phyloP scores from a whole-genome alignment of 805 yeast species.

The Yarrowia sp. region DNA sequence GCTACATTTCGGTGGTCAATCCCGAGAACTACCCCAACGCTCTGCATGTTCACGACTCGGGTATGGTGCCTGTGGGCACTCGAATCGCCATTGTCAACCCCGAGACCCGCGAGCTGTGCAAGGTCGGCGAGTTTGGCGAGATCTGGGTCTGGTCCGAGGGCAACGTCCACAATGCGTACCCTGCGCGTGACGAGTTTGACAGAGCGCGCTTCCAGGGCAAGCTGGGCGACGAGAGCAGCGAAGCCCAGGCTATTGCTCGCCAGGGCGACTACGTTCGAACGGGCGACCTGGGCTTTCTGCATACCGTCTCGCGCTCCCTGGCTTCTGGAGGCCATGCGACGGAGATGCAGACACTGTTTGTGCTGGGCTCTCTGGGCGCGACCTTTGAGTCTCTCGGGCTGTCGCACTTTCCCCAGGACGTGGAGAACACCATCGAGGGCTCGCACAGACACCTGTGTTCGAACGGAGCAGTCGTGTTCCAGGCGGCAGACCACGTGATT shows the following conservation, averaged over 20 bases:
- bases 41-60: conserved; percentile 84
- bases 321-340: conserved; percentile 42
- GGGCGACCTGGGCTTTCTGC: conserved; percentile 92
- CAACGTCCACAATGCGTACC: conserved; percentile 60
- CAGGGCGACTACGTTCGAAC: conserved; percentile 76
- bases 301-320: conserved; percentile 54
- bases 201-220: conserved; percentile 59
- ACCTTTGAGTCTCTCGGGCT: conserved; percentile 90
- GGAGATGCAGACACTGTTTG: conserved; percentile 75
- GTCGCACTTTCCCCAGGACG: conserved; percentile 84
- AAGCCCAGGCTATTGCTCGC: conserved; percentile 7
- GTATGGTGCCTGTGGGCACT: conserved; percentile 92
- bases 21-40: conserved; percentile 68
- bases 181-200: conserved; percentile 50
- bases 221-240: conserved; percentile 45
- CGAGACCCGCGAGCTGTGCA: conserved; percentile 75
- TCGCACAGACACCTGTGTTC: conserved; percentile 46
- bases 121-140: conserved; percentile 91
- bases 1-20: conserved; percentile 74
- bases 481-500: conserved; percentile 75
- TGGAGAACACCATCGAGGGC: conserved; percentile 65
- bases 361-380: conserved; percentile 77
- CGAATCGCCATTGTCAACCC: conserved; percentile 95
- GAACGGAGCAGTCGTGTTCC: conserved; percentile 62
- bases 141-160: conserved; percentile 95